A percentile compares a stretch with the other conserved stretches of the same genome.
These are phyloP conservation scores for Benincasa hispida DNA, from an alignment of 306 rosid genomes.

Conservation along the genomic window DNA sequence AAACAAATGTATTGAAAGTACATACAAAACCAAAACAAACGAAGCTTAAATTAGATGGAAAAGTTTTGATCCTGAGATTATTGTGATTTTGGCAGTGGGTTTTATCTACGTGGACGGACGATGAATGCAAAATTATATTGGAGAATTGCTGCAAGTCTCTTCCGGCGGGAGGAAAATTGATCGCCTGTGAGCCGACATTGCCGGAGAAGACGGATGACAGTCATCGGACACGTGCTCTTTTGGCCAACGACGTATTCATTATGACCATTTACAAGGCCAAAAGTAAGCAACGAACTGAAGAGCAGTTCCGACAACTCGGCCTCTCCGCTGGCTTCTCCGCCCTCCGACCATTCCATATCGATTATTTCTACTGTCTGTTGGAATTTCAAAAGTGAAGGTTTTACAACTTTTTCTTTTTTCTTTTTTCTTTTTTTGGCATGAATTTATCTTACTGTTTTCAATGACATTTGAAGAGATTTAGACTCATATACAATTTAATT, in stretches of 20 bases:
- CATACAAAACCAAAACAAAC: too few relatives aligned
- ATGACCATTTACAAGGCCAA: constrained; percentile 75
- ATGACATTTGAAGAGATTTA: not conserved
- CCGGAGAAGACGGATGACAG: constrained; percentile 66
- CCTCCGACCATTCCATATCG: constrained; percentile 47
- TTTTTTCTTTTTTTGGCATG: not conserved
- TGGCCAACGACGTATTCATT: constrained; percentile 69
- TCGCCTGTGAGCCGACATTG: constrained; percentile 76
- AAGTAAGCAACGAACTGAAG: constrained; percentile 69
- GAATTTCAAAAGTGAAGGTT: constrained; percentile 60
- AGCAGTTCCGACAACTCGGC: constrained; percentile 44
- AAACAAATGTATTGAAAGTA: too few relatives aligned
- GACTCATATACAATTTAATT: not conserved
- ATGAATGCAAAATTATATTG: constrained; percentile 56
- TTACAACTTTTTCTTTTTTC: too few relatives aligned
- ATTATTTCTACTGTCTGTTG: constrained; percentile 44
- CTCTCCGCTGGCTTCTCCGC: constrained; percentile 43
- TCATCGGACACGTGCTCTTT: constrained; percentile 57
- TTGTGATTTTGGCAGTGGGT: constrained; percentile 47
- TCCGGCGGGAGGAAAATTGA: constrained; percentile 68
- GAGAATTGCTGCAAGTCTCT: constrained; percentile 63
- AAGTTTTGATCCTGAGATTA: not conserved
- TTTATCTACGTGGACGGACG: constrained; percentile 79
- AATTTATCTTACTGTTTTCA: not conserved
- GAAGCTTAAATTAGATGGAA: not conserved